Evolutionary conservation across 345 rosid species (phyloP).

Genomic region (Salix udensis): DNA sequence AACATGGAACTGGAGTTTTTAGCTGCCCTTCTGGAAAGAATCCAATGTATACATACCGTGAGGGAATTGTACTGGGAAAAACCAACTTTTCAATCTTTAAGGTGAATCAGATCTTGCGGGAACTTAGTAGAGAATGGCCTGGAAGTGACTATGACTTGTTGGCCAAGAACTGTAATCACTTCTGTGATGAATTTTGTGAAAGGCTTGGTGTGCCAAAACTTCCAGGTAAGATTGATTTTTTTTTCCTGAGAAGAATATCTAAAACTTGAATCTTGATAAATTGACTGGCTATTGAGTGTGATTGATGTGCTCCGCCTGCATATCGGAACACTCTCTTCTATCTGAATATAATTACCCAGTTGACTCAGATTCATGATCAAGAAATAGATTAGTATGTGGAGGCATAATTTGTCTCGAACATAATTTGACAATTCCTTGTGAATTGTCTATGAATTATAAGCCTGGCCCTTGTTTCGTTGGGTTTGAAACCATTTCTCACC

Average conservation of each 20-base stretch:
- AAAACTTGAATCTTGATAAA: not conserved
- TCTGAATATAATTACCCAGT: not conserved
- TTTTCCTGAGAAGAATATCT: not conserved
- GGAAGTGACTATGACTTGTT: conserved; percentile 72
- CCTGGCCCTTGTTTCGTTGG: not conserved
- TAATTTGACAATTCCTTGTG: too few species aligned
- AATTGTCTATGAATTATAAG: not conserved
- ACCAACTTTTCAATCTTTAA: conserved; percentile 53
- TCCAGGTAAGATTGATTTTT: conserved; percentile 53
- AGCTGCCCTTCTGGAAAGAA: conserved; percentile 76
- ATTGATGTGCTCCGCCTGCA: not conserved
- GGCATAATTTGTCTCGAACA: not conserved
- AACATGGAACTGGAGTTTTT: conserved; percentile 90
- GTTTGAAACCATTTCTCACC: not conserved
- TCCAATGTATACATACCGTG: conserved; percentile 87
- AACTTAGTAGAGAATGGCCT: conserved; percentile 86
- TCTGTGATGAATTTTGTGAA: conserved; percentile 81
- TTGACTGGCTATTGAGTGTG: not conserved
- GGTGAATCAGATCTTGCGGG: conserved; percentile 77
- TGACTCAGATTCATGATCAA: not conserved
- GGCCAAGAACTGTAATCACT: conserved; percentile 91
- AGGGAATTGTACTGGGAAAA: conserved; percentile 65
- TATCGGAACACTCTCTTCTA: not conserved
- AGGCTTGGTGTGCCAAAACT: conserved; percentile 85
- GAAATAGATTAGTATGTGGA: not conserved